Evolutionary conservation across 148 eudicot species (phyloP).

Genomic region (Chenopodium album): DNA sequence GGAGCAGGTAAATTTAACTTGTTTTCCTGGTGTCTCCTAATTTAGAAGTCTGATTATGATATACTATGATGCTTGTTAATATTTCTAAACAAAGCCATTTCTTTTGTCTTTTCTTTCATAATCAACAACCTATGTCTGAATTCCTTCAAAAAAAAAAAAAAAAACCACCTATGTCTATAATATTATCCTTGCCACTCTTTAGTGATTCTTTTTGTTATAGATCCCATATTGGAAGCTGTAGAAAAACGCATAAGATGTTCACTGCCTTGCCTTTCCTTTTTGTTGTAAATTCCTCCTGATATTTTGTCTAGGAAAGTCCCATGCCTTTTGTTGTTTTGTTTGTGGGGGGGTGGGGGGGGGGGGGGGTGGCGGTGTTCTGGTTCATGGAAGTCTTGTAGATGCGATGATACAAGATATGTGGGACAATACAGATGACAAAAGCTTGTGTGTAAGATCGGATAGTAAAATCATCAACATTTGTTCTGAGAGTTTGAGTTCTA

Average conservation of each 20-base stretch:
- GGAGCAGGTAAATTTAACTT: conserved; percentile 69
- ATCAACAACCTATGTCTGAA: too few species aligned
- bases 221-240: background rate
- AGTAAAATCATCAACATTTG: background rate
- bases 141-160: too few species aligned
- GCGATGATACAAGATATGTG: background rate
- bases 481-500: too few species aligned
- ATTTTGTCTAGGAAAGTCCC: background rate
- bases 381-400: background rate
- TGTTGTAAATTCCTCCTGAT: background rate
- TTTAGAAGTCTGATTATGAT: background rate
- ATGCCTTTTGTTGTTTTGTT: too few species aligned
- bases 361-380: background rate
- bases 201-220: background rate
- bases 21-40: background rate
- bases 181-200: background rate
- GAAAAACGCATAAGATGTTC: background rate
- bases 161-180: too few species aligned
- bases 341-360: too few species aligned
- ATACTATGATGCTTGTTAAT: background rate
- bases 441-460: background rate
- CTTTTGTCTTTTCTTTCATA: background rate
- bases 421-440: background rate
- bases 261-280: background rate
- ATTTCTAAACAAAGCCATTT: background rate